Evolutionary conservation across 345 rosid genomes (phyloP).

Genomic region (Zanthoxylum bungeanum): DNA sequence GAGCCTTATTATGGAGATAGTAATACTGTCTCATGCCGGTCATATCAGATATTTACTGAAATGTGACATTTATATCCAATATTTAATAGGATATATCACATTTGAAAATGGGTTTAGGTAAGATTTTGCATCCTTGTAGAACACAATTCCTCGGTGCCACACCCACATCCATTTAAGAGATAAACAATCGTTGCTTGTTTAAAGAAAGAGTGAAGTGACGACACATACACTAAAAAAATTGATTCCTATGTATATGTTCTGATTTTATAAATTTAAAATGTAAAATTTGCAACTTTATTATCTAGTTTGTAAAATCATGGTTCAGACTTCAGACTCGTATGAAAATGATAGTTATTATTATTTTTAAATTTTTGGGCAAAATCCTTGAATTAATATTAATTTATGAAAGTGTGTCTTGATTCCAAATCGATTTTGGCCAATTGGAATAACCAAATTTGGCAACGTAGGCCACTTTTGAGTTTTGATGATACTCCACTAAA

Average conservation of each 20-base stretch:
- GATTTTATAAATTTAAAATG: not conserved
- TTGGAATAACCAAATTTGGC: slow-evolving; percentile 22
- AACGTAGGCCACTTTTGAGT: slow-evolving; percentile 11
- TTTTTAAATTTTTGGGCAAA: no score
- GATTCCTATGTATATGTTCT: not conserved
- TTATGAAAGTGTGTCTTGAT: slow-evolving; percentile 3
- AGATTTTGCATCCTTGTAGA: not conserved
- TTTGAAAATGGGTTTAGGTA: not conserved
- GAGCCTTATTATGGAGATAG: no score
- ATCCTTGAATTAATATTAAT: not conserved
- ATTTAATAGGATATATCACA: no score
- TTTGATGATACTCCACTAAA: slow-evolving; percentile 24
- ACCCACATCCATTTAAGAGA: not conserved
- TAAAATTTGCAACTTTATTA: not conserved
- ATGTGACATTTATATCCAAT: no score
- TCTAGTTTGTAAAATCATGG: not conserved
- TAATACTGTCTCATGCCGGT: no score
- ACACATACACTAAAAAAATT: not conserved
- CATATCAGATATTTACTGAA: no score
- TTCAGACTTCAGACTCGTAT: not conserved
- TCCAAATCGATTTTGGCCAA: slow-evolving; percentile 22
- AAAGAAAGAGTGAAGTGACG: not conserved
- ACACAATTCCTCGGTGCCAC: not conserved
- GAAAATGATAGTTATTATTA: no score
- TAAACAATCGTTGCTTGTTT: not conserved